Evolutionary conservation across 805 yeast species (phyloP).

Genomic region (Zygotorulaspora florentina): DNA sequence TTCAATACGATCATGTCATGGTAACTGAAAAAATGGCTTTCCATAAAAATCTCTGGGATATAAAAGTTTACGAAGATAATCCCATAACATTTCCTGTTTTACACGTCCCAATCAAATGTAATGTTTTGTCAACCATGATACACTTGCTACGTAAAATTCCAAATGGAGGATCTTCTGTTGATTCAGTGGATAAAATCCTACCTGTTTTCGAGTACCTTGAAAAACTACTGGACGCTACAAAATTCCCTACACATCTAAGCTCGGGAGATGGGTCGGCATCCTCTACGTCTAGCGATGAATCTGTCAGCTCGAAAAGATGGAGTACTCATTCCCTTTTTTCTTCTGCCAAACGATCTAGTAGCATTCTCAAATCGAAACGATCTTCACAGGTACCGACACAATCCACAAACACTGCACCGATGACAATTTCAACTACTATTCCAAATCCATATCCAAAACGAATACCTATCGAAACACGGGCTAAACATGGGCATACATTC

Average conservation of each 20-base stretch:
- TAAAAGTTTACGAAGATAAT: slow-evolving; percentile 6
- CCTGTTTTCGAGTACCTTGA: slow-evolving; percentile 13
- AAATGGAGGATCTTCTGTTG: slow-evolving; percentile 1
- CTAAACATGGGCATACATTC: background rate
- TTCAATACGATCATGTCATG: slow-evolving; percentile 12
- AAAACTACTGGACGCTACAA: slow-evolving; percentile 9
- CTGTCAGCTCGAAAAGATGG: background rate
- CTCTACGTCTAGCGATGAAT: background rate
- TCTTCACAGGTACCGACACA: background rate
- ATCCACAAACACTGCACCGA: background rate
- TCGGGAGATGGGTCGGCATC: background rate
- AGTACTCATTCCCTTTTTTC: background rate
- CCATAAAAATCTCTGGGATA: slow-evolving; percentile 14
- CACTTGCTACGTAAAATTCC: slow-evolving; percentile 11
- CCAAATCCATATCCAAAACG: background rate
- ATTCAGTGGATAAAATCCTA: slow-evolving; percentile 5
- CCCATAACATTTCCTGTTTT: slow-evolving; percentile 14
- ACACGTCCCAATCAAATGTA: slow-evolving; percentile 19
- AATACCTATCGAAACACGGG: slow-evolving; percentile 1
- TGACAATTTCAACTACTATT: background rate
- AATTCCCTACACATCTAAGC: background rate
- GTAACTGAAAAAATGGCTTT: slow-evolving; percentile 11
- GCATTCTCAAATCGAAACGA: background rate
- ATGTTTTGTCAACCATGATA: slow-evolving; percentile 12
- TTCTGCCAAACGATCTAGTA: background rate